A percentile compares a stretch with the other conserved stretches of the same genome.
phyloP scores from a whole-genome alignment of 129 eudicot genomes.

The Scalesia atractyloides region DNA sequence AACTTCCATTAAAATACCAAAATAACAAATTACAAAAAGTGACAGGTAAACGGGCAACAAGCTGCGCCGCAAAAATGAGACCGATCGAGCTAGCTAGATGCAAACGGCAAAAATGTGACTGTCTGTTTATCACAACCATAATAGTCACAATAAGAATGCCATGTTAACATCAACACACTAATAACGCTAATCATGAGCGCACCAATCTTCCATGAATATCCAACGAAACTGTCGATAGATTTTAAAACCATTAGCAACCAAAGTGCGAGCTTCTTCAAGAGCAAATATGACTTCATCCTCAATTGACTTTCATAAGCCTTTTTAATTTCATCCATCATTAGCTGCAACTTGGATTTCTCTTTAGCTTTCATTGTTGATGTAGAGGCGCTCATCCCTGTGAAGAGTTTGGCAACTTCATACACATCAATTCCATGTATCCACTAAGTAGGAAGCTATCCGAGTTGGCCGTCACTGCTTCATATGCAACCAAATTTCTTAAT shows the following conservation, averaged over 20 bases:
- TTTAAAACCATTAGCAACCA: conserved; percentile 14
- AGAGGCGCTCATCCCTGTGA: conserved; percentile 39
- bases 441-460: conserved; percentile 17
- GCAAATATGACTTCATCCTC: neutral
- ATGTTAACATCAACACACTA: conserved; percentile 10
- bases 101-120: neutral
- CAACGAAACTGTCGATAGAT: conserved; percentile 2
- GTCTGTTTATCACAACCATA: conserved; percentile 17
- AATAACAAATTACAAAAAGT: too few species aligned
- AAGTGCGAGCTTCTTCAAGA: conserved; percentile 17
- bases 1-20: too few species aligned
- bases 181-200: conserved; percentile 19
- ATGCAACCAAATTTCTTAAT: conserved; percentile 51
- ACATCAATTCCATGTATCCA: conserved; percentile 44
- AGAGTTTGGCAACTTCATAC: conserved; percentile 40
- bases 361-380: neutral
- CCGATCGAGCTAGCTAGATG: neutral
- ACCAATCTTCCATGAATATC: conserved; percentile 21
- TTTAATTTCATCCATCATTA: conserved; percentile 8
- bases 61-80: too few species aligned
- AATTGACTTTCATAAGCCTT: conserved; percentile 3
- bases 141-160: conserved; percentile 23
- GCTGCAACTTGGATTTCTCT: conserved; percentile 7
- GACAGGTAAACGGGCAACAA: too few species aligned
- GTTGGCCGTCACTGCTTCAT: conserved; percentile 20